A percentile compares a stretch with the other conserved stretches of the same genome.
These are phyloP conservation scores for Syzygium aromaticum DNA, from an alignment of 345 rosid species.

Conservation along the genomic window DNA sequence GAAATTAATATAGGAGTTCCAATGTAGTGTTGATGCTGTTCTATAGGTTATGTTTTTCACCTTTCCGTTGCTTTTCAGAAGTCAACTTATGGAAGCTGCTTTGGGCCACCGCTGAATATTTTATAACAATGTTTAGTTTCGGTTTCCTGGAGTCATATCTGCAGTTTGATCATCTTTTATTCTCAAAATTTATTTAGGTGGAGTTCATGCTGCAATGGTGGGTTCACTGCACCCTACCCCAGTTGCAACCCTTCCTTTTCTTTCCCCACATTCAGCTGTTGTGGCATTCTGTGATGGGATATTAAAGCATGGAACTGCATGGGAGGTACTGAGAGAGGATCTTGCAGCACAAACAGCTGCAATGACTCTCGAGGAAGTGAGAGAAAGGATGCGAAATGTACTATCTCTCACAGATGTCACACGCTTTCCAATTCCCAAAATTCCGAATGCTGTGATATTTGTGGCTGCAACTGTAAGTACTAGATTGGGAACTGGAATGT, in stretches of 20 bases:
- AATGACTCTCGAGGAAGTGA: constrained; percentile 92
- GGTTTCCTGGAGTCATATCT: not conserved
- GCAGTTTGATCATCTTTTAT: not conserved
- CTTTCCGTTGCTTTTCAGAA: not conserved
- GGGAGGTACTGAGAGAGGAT: constrained; percentile 96
- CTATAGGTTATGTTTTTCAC: not conserved
- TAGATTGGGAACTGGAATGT: not conserved
- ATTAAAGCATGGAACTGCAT: constrained; percentile 85
- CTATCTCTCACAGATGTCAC: constrained; percentile 98
- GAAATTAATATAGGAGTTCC: not conserved
- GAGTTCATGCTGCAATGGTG: constrained; percentile 99
- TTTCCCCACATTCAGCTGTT: constrained; percentile 96
- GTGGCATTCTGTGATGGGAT: constrained; percentile 99
- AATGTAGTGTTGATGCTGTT: not conserved
- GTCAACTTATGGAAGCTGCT: not conserved
- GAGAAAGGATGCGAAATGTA: constrained; percentile 83
- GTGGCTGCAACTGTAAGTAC: constrained; percentile 97
- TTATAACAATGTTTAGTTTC: not conserved
- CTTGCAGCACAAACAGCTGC: constrained; percentile 58
- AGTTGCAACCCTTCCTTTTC: constrained; percentile 90
- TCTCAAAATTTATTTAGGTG: constrained; percentile 34
- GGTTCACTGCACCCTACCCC: constrained; percentile 99
- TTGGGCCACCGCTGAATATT: not conserved
- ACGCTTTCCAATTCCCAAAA: constrained; percentile 88
- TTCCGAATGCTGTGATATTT: constrained; percentile 74